These are phyloP conservation scores for Echria macrotheca DNA, from an alignment of 495 filamentous ascomycete species.

Conservation along the genomic window DNA sequence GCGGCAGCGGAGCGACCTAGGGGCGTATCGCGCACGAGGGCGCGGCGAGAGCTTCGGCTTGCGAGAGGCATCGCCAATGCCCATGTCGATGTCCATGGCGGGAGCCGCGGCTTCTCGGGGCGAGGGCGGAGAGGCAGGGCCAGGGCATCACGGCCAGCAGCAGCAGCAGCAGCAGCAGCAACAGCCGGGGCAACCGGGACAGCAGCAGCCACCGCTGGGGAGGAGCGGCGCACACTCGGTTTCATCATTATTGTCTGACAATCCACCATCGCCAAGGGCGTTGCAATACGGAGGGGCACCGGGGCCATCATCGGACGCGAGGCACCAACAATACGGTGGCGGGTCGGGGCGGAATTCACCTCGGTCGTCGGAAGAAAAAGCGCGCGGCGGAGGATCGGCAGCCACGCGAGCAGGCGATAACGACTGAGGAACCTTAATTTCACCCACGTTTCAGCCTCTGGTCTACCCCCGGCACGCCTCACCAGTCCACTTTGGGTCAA, in stretches of 20 bases:
- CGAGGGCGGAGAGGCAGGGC: neutral
- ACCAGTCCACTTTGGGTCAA: conserved; percentile 5
- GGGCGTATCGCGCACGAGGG: conserved; percentile 40
- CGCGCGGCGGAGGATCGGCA: conserved; percentile 30
- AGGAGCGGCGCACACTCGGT: conserved; percentile 40
- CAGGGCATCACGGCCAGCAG: neutral
- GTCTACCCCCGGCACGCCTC: conserved; percentile 11
- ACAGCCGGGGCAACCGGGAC: conserved; percentile 14
- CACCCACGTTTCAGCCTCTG: conserved; percentile 34
- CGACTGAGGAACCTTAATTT: conserved; percentile 35
- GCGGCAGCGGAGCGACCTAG: conserved; percentile 64
- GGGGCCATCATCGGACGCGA: conserved; percentile 25
- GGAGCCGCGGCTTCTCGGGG: conserved; percentile 7
- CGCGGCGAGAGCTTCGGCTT: conserved; percentile 32
- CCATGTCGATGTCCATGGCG: conserved; percentile 19
- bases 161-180: conserved; percentile 11
- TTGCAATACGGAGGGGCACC: conserved; percentile 14
- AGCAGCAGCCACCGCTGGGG: conserved; percentile 12
- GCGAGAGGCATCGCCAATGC: conserved; percentile 40
- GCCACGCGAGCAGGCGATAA: conserved; percentile 31
- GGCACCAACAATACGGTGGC: conserved; percentile 21
- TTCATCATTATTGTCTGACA: conserved; percentile 44
- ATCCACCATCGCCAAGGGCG: conserved; percentile 32
- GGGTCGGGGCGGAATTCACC: conserved; percentile 15
- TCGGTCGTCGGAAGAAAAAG: conserved; percentile 26